Percentiles rank a stretch among this genome's conserved stretches.
Evolutionary conservation across 192 early-diverging fungal genomes (phyloP).

Genomic region (Backusella sp.): DNA sequence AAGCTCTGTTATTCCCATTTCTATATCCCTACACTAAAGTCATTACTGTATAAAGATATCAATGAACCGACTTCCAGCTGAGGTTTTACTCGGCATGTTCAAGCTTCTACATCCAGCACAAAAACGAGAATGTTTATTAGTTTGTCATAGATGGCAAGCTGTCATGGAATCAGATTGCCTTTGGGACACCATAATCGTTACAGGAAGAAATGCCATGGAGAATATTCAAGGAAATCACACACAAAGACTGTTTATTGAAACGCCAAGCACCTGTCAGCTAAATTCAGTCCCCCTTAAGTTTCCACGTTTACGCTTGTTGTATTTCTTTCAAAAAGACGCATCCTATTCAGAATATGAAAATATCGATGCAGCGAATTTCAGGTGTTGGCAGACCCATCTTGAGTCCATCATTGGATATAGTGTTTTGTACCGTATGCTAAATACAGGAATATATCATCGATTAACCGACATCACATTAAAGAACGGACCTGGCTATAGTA

Average conservation of each 20-base stretch:
- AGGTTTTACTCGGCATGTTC: neutral
- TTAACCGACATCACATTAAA: neutral
- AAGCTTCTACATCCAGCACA: neutral
- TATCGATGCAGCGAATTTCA: neutral
- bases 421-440: neutral
- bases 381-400: neutral
- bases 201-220: neutral
- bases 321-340: neutral
- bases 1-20: no score
- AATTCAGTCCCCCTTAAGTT: neutral
- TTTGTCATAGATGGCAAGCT: neutral
- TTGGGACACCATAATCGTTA: neutral
- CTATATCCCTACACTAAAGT: no score
- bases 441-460: neutral
- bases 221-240: neutral
- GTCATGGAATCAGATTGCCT: neutral
- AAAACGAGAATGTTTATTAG: neutral
- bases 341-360: neutral
- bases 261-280: neutral
- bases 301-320: neutral
- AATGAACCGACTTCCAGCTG: neutral
- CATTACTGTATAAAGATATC: no score
- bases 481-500: no score
- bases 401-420: neutral
- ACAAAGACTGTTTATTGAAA: neutral